These are phyloP conservation scores for Neurospora sp. DNA, from an alignment of 495 filamentous ascomycete genomes.

Conservation along the genomic window DNA sequence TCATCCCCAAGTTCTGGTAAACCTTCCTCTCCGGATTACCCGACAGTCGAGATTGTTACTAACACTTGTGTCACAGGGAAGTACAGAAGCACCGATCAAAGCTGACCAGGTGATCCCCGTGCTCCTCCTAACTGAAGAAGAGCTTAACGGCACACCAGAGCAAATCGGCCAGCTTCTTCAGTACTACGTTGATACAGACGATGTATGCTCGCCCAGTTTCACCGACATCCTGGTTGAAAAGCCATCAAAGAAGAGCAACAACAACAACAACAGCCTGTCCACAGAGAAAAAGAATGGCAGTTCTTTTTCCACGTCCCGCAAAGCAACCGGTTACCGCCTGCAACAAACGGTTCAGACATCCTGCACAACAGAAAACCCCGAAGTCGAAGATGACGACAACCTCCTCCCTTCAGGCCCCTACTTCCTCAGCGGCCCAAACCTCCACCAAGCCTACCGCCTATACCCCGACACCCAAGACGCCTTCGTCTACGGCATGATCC, in stretches of 20 bases:
- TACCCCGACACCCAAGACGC: constrained; percentile 9
- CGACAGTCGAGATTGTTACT: background rate
- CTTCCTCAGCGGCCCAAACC: constrained; percentile 6
- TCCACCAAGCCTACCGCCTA: constrained; percentile 9
- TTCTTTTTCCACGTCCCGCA: background rate
- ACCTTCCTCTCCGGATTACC: background rate
- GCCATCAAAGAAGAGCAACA: background rate
- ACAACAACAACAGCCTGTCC: background rate
- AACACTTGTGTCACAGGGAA: background rate
- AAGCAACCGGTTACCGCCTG: background rate
- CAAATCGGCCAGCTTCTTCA: background rate
- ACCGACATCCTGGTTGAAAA: constrained; percentile 38
- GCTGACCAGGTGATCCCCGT: constrained; percentile 8
- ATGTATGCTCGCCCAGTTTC: constrained; percentile 42
- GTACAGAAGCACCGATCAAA: constrained; percentile 4
- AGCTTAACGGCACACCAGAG: background rate
- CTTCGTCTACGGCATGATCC: constrained; percentile 7
- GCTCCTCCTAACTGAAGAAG: background rate
- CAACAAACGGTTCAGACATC: background rate
- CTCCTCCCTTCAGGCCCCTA: constrained; percentile 13
- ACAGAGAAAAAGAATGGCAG: background rate
- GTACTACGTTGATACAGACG: constrained; percentile 3
- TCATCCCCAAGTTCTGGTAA: background rate
- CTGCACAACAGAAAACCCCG: background rate
- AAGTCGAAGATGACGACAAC: background rate